Evolutionary conservation across 2,329 filamentous ascomycete species (phyloP).

Genomic region (Zymoseptoria ardabiliae): DNA sequence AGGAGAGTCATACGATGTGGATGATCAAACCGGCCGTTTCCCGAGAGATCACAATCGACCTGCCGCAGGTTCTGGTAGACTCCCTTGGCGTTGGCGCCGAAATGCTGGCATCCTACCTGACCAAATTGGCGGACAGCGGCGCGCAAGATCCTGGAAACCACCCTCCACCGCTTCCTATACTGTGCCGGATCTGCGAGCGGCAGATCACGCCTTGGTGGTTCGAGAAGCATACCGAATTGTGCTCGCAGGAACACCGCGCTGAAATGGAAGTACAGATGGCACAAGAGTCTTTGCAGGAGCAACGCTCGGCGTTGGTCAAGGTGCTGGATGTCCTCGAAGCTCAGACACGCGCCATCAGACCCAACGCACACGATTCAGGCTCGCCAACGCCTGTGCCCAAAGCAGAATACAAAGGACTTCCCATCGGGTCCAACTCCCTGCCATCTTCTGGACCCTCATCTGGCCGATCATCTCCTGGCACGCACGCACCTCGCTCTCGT

Average conservation of each 20-base stretch:
- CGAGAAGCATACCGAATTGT: constrained; percentile 95
- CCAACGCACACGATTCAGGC: constrained; percentile 45
- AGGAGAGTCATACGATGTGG: constrained; percentile 97
- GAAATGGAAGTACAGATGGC: constrained; percentile 98
- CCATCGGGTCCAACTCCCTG: constrained; percentile 66
- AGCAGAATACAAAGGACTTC: constrained; percentile 79
- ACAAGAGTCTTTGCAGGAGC: constrained; percentile 85
- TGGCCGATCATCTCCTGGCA: constrained; percentile 62
- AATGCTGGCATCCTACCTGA: constrained; percentile 88
- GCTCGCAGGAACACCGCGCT: constrained; percentile 87
- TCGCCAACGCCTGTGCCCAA: constrained; percentile 26
- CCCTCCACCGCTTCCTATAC: constrained; percentile 72
- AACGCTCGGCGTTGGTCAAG: constrained; percentile 89
- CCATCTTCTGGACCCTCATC: constrained; percentile 63
- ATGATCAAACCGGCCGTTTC: constrained; percentile 92
- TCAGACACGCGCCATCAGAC: constrained; percentile 56
- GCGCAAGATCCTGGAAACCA: constrained; percentile 66
- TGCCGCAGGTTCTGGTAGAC: constrained; percentile 82
- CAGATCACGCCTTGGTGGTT: constrained; percentile 99
- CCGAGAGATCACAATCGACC: constrained; percentile 90
- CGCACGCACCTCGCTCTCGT: constrained; percentile 57
- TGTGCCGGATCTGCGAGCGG: constrained; percentile 95
- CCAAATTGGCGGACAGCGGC: constrained; percentile 75
- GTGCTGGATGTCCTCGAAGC: constrained; percentile 88
- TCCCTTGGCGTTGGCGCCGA: constrained; percentile 91